phyloP scores from a whole-genome alignment of 176 grass and related monocot species.

The Puya raimondii region DNA sequence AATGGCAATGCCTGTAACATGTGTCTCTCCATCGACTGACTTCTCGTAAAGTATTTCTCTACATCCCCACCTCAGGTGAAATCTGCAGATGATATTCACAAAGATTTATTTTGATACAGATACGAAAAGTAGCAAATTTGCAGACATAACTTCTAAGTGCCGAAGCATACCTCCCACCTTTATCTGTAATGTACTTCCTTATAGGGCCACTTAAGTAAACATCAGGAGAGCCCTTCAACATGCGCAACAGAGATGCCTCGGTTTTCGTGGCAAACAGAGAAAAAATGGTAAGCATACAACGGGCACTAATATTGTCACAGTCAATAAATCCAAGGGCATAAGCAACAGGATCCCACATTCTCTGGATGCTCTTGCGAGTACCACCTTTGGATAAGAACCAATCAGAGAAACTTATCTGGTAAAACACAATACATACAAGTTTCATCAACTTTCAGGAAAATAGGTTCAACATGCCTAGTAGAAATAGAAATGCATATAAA shows the following conservation, averaged over 20 bases:
- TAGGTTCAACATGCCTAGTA: not conserved
- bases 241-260: slow-evolving; percentile 89
- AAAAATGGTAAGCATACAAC: slow-evolving; percentile 99
- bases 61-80: slow-evolving; percentile 95
- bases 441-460: not conserved
- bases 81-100: slow-evolving; percentile 35
- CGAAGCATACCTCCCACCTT: slow-evolving; percentile 70
- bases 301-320: slow-evolving; percentile 99
- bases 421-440: slow-evolving; percentile 11
- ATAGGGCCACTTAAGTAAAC: slow-evolving; percentile 91
- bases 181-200: slow-evolving; percentile 88
- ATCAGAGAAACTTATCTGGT: slow-evolving; percentile 81
- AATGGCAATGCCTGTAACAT: slow-evolving; percentile 76
- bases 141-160: not conserved
- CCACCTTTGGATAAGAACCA: slow-evolving; percentile 99
- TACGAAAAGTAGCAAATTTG: not conserved
- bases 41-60: slow-evolving; percentile 86
- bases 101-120: no score
- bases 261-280: slow-evolving; percentile 96
- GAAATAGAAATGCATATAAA: not conserved
- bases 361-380: slow-evolving; percentile 65
- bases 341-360: slow-evolving; percentile 99
- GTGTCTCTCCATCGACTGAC: slow-evolving; percentile 46
- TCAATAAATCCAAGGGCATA: slow-evolving; percentile 97
- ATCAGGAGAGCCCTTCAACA: slow-evolving; percentile 99